Evolutionary conservation across 345 rosid species (phyloP), one percentile per base, ranked within the genome.

Genomic region (Aquilaria yunnanensis): DNA sequence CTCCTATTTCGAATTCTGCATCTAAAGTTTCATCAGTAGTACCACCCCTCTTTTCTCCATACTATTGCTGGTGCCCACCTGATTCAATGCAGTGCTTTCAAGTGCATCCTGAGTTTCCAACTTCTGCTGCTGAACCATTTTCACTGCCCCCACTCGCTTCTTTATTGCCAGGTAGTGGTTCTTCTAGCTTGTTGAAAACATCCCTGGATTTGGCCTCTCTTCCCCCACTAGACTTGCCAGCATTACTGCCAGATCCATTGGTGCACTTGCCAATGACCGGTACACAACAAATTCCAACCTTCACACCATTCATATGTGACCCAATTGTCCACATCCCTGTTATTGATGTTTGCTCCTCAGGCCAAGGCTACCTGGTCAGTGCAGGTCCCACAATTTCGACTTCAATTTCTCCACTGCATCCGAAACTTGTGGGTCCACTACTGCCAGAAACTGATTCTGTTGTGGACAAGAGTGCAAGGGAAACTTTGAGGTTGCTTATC

Each of bases 51-150:
- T 78, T 82, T 70, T 77, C 99, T 56, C 99, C 99, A 9, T 79
- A 85, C 67, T 95, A 91, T 73, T 88, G 96, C 67, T 87, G 96
- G 96, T 95, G 99, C 59, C 96, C 97, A 32, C 80, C 77, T 23
- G 82, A 76, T 71, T 57, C 83, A 41, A 68, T 75, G 14, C 89
- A 84, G 56, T 72, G 53, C 32, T 45, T 84, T 2, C 67, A 69
- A 47, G 65, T 73, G 23, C 69, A 80, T 13, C 69, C 78, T 9
- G 78, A 78, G 49, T 62, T 68, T 54, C 69, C 84, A 31, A 55
- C 73, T 65, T 59, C 87, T 32, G 64, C 85, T 7, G 70, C 71
- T 16, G 87, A 80, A 70, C 71, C 74, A 68, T 80, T 85, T 66
- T 70, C 66, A 32, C 81, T 91, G 32, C 91, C 97, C 3, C 85